A percentile compares a stretch with the other conserved stretches of the same genome.
These are phyloP conservation scores for Alternaria triticimaculans DNA, from an alignment of 2,329 filamentous ascomycete genomes.

Conservation along the genomic window DNA sequence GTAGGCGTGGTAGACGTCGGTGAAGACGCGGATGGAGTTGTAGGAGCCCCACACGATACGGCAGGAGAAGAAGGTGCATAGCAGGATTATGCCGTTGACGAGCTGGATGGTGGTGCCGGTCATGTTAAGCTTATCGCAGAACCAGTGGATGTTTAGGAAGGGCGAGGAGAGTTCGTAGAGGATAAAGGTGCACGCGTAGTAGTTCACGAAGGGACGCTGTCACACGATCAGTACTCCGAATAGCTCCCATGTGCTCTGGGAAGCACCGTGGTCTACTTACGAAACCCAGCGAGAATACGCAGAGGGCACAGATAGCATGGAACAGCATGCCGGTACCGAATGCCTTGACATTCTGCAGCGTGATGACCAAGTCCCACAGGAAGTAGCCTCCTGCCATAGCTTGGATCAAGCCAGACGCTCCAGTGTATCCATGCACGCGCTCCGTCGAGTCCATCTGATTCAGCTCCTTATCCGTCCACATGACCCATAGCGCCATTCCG, in stretches of 20 bases:
- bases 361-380: constrained; percentile 79
- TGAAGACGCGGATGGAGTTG: constrained; percentile 69
- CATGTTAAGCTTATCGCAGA: constrained; percentile 84
- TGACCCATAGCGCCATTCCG: constrained; percentile 74
- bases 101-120: constrained; percentile 77
- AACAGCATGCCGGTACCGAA: constrained; percentile 80
- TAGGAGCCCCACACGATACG: constrained; percentile 81
- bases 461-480: constrained; percentile 70
- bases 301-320: constrained; percentile 75
- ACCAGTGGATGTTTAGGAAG: constrained; percentile 90
- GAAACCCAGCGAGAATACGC: constrained; percentile 79
- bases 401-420: constrained; percentile 74
- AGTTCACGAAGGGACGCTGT: constrained; percentile 83
- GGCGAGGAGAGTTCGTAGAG: constrained; percentile 87
- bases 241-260: background rate
- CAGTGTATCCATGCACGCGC: constrained; percentile 79
- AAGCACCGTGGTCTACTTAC: constrained; percentile 58
- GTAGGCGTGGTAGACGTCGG: constrained; percentile 66
- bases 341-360: constrained; percentile 69
- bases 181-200: constrained; percentile 80
- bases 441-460: constrained; percentile 69
- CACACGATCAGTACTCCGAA: background rate
- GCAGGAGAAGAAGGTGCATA: constrained; percentile 76
- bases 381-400: constrained; percentile 83
- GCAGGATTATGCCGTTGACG: constrained; percentile 76